Base-by-base conservation (phyloP, 176 grass and related monocot species). In the Juncus inflexus region DNA sequence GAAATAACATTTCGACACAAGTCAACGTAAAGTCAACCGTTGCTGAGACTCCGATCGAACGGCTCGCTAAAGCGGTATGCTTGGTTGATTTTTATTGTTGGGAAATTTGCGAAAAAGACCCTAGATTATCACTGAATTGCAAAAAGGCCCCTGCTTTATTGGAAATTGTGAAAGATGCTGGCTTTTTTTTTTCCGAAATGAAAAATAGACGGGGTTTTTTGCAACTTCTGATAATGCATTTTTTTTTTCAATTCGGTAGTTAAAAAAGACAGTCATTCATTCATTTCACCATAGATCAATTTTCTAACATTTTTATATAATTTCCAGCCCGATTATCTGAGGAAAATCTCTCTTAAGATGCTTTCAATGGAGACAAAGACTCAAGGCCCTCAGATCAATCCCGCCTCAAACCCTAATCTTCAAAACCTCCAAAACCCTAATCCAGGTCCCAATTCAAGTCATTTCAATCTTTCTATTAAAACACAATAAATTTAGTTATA, bases 281-380 rank as follows among this genome's bases (percentile, higher is more conserved):
- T n/a, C n/a, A n/a, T n/a, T n/a, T 35, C 3, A 15, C 10, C 73
- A 11, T 28, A 43, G 67, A 45, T 41, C 13, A 1, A 11, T 13
- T 52, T 6, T 39, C 63, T 80, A 13, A 78, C 49, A 63, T 76
- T 3, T 5, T 76, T 58, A 52, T 64, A 3, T 82, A 64, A 81
- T 14, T 65, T 15, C 42, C 76, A 91, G 92, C 65, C 79, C 77
- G 92, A 91, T 91, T 96, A 96, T 85, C 62, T 91, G 65, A 83
- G 80, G 64, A 88, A 67, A 79, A 89, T 91, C 83, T 96, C 91
- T 88, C 47, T 88, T 35, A 91, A 91, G 78, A 86, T 91, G 79
- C 76, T 91, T 28, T 96, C 84, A 5, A 83, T 91, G 87, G 73
- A 66, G 19, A 57, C 51, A 36, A 74, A 63, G 4, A 14, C 58